Percentiles rank a stretch among this genome's conserved stretches.
Conservation (phyloP, 208 protist species). For the Trichomonas vaginalis region DNA sequence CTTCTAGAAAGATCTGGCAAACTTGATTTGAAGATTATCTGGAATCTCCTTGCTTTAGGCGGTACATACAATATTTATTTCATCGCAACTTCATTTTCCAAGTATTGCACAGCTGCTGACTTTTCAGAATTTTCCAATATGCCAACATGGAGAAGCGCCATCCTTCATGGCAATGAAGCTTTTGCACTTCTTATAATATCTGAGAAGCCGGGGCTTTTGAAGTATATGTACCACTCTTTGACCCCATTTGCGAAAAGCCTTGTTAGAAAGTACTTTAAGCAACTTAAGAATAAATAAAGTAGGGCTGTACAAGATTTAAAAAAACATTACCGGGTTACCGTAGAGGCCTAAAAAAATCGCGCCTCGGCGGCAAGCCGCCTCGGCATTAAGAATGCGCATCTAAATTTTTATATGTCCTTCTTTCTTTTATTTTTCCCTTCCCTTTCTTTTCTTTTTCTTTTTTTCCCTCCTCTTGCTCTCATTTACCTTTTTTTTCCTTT, state of each 20-base stretch:
- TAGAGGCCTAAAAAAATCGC: too few relatives aligned
- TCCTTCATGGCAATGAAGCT: neutral
- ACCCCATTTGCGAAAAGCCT: neutral
- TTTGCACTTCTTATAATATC: neutral
- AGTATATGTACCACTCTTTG: neutral
- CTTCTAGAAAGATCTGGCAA: neutral
- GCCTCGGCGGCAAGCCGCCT: too few relatives aligned
- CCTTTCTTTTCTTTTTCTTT: too few relatives aligned
- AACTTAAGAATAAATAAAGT: neutral
- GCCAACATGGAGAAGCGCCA: neutral
- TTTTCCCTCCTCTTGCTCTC: too few relatives aligned
- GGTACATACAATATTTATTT: neutral
- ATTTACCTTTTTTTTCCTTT: too few relatives aligned
- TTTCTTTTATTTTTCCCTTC: too few relatives aligned
- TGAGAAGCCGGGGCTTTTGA: neutral
- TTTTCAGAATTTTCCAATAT: neutral
- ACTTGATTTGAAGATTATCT: neutral
- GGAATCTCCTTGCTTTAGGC: neutral
- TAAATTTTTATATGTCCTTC: too few relatives aligned
- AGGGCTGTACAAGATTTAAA: too few relatives aligned
- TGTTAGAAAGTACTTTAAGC: neutral
- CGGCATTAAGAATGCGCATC: too few relatives aligned
- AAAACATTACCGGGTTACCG: too few relatives aligned
- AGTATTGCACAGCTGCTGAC: neutral
- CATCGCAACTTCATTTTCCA: neutral